Base-by-base conservation (phyloP, 306 rosid species). In the Vigna trinervia region DNA sequence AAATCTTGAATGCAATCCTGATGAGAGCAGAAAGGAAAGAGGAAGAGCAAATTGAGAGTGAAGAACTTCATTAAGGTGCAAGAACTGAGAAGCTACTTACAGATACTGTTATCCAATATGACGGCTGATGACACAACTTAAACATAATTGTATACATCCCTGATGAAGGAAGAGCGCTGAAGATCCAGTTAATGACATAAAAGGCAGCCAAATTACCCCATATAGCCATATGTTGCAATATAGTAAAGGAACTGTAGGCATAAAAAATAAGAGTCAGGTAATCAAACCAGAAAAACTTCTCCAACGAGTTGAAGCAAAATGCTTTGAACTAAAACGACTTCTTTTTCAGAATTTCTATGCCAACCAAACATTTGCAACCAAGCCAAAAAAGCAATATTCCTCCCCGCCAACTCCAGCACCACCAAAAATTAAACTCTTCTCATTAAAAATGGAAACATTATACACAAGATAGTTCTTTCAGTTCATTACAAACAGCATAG, bases 61-160 rank as follows among this genome's bases (percentile, higher is more conserved):
- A 53, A 72, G 28, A 83, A 76, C 38, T 72, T 45, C 48, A 47
- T 34, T 48, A 0, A 12, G 36, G 60, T 19, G 69, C 32, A 65
- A 39, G 69, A 84, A 38, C 26, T 30, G 57, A 20, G 30, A 39
- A 71, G 56, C 71, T 76, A 88, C 97, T 89, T 88, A 92, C 99
- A 78, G 85, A 81, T 73, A 92, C 46, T 51, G 99, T 83, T 71
- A 90, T 87, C 99, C 99, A 95, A 69, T 95, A 95, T 47, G 97
- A 92, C 4, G 97, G 98, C 78, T 92, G 91, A 81, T 69, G 73
- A 58, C 96, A 92, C 86, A 95, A 84, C 69, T 96, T 96, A 75
- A 90, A 92, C 97, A 95, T 95, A 52, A 95, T 92, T 45, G 97
- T 95, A 66, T 95, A 88, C 97, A 95, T 92, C 85, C 97, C 99